Percentiles rank a stretch among this genome's conserved stretches.
phyloP scores from a whole-genome alignment of 2,329 filamentous ascomycete genomes.

The Claviceps pazoutovae region DNA sequence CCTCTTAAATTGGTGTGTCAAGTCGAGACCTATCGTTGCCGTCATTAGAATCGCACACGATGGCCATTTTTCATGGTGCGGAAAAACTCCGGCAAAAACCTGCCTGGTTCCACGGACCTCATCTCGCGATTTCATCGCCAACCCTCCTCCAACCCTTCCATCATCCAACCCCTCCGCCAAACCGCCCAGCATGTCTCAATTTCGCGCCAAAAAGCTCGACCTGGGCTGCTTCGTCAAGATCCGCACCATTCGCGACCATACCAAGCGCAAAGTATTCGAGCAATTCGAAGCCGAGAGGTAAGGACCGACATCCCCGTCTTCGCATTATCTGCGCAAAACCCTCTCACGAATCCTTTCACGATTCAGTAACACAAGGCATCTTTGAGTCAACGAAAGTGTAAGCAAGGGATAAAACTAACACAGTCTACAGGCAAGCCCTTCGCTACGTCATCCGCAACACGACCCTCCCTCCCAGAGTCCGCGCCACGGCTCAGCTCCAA shows the following conservation, averaged over 20 bases:
- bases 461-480: slow-evolving; percentile 63
- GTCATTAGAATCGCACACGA: not conserved
- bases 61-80: not conserved
- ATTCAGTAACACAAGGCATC: not conserved
- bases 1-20: not conserved
- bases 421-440: slow-evolving; percentile 60
- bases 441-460: slow-evolving; percentile 92
- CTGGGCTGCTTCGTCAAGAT: slow-evolving; percentile 78
- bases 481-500: slow-evolving; percentile 86
- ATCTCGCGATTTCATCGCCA: not conserved
- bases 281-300: slow-evolving; percentile 81
- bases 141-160: not conserved
- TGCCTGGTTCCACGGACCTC: not conserved
- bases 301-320: slow-evolving; percentile 5
- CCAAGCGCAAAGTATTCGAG: slow-evolving; percentile 87
- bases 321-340: not conserved
- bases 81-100: not conserved
- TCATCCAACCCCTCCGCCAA: not conserved
- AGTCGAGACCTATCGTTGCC: not conserved
- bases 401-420: not conserved
- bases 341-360: not conserved
- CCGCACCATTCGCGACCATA: slow-evolving; percentile 82
- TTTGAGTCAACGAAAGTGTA: not conserved
- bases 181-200: slow-evolving; percentile 59
- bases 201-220: slow-evolving; percentile 80